Percentiles rank a stretch among this genome's conserved stretches.
Conservation (phyloP, 2,329 filamentous ascomycete species). For the Xylariaceae sp. region DNA sequence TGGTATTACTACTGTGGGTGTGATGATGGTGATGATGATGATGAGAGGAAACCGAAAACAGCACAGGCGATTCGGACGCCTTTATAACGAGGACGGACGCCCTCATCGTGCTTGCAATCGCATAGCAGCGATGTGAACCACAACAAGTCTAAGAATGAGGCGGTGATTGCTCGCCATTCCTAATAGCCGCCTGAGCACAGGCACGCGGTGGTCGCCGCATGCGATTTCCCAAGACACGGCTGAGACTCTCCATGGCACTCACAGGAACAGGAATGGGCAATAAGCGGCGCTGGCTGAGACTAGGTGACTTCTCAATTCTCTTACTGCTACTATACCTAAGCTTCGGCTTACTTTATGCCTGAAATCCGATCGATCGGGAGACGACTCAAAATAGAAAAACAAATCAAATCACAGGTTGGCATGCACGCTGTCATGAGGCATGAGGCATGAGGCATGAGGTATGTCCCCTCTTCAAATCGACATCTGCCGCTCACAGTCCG, state of each 20-base stretch:
- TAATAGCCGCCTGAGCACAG: slow-evolving; percentile 15
- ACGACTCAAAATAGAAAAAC: not conserved
- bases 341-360: not conserved
- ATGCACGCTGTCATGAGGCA: not conserved
- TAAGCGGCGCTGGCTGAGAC: too few species aligned
- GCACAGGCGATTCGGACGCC: slow-evolving; percentile 13
- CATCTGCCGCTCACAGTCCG: slow-evolving; percentile 51
- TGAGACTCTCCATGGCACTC: slow-evolving; percentile 19
- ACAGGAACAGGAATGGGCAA: too few species aligned
- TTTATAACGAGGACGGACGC: slow-evolving; percentile 29
- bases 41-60: slow-evolving; percentile 8
- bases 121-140: slow-evolving; percentile 17
- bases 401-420: too few species aligned
- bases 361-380: not conserved
- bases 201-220: slow-evolving; percentile 19
- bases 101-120: slow-evolving; percentile 27
- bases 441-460: slow-evolving; percentile 1
- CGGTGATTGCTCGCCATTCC: slow-evolving; percentile 30
- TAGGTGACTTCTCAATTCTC: too few species aligned
- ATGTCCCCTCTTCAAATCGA: slow-evolving; percentile 57
- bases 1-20: slow-evolving; percentile 16
- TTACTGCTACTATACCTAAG: too few species aligned
- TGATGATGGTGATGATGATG: slow-evolving; percentile 16
- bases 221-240: slow-evolving; percentile 6
- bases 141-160: slow-evolving; percentile 26